A percentile compares a stretch with the other conserved stretches of the same genome.
Evolutionary conservation across 2,329 filamentous ascomycete species (phyloP).

Genomic region (Epichloe sibirici): DNA sequence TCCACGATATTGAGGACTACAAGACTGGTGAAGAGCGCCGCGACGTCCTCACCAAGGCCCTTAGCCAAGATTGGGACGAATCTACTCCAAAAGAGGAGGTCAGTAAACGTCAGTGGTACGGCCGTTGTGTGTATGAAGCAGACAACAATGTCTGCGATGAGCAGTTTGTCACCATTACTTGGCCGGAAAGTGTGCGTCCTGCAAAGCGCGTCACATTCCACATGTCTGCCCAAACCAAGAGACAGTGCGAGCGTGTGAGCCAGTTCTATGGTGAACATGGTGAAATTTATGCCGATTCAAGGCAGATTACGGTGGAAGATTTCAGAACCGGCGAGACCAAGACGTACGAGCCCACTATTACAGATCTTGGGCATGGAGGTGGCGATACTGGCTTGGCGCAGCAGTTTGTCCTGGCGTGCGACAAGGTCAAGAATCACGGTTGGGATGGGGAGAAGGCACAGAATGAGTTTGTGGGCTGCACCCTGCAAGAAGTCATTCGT

Average conservation of each 20-base stretch:
- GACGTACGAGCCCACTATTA: conserved; percentile 19
- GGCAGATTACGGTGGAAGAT: conserved; percentile 61
- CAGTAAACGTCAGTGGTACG: conserved; percentile 60
- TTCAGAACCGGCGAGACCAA: conserved; percentile 24
- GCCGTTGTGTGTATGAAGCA: conserved; percentile 85
- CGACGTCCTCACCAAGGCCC: conserved; percentile 29
- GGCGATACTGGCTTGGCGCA: conserved; percentile 49
- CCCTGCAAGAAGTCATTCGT: conserved; percentile 72
- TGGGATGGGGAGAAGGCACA: conserved; percentile 62
- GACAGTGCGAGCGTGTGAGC: conserved; percentile 75
- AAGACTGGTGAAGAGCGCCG: conserved; percentile 29
- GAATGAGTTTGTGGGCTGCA: conserved; percentile 63
- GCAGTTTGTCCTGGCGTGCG: conserved; percentile 73
- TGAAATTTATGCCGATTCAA: conserved; percentile 76
- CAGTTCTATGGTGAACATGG: conserved; percentile 77
- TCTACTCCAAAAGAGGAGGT: conserved; percentile 34
- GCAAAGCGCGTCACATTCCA: conserved; percentile 84
- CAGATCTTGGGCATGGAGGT: conserved; percentile 28
- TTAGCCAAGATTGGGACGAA: conserved; percentile 41
- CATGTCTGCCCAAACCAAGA: conserved; percentile 84
- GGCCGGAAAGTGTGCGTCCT: conserved; percentile 57
- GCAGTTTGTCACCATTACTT: conserved; percentile 76
- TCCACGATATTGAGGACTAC: conserved; percentile 80
- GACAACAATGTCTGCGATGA: conserved; percentile 94
- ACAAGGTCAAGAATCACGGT: conserved; percentile 60